Conservation (phyloP, 805 yeast genomes). For the Candida ortonii region DNA sequence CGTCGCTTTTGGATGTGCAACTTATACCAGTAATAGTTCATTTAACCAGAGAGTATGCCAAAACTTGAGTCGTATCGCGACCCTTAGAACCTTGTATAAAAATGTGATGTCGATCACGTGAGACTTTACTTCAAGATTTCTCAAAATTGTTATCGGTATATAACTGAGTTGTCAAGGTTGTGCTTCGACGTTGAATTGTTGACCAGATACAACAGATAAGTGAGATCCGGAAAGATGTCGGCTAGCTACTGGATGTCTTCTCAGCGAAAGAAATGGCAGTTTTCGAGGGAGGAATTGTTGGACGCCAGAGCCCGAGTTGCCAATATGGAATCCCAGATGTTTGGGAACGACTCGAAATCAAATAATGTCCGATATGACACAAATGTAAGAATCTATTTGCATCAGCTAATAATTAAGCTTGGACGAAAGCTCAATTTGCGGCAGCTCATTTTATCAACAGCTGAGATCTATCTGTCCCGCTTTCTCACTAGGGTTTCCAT, state of each 20-base stretch:
- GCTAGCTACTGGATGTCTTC: constrained; percentile 88
- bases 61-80: too few relatives aligned
- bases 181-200: too few relatives aligned
- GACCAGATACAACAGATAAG: too few relatives aligned
- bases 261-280: constrained; percentile 80
- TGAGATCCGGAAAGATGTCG: constrained; percentile 50
- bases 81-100: too few relatives aligned
- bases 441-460: constrained; percentile 83
- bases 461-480: constrained; percentile 80
- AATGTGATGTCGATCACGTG: too few relatives aligned
- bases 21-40: too few relatives aligned
- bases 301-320: constrained; percentile 18
- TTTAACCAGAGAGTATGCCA: too few relatives aligned
- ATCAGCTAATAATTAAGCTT: constrained; percentile 66
- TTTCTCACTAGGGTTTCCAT: constrained; percentile 70
- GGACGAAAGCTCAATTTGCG: constrained; percentile 77
- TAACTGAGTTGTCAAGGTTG: too few relatives aligned
- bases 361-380: constrained; percentile 46
- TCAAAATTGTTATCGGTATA: too few relatives aligned
- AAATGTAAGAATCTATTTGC: constrained; percentile 74
- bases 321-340: constrained; percentile 24
- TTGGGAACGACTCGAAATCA: constrained; percentile 6
- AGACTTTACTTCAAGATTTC: too few relatives aligned
- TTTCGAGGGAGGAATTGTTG: constrained; percentile 56
- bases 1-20: too few relatives aligned